Conservation (phyloP, 139 green algal species). For the Auxenochlorella pyrenoidosa region DNA sequence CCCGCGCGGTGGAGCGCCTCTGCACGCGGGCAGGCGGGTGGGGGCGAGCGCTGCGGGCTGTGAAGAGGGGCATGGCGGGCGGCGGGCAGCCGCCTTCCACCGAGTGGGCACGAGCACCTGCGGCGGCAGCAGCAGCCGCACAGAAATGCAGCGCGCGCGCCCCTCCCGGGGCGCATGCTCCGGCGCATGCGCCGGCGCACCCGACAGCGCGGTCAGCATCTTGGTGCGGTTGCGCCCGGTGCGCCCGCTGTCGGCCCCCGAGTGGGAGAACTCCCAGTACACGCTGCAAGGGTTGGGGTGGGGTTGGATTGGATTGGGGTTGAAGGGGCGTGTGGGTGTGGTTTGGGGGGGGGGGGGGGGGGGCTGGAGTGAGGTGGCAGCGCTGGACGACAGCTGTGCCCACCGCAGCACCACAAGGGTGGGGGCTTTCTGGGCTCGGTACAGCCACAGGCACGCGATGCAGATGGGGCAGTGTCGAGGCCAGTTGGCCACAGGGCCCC, state of each 20-base stretch:
- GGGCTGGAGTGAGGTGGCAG: background rate
- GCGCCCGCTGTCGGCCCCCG: background rate
- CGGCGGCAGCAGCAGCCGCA: background rate
- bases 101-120: too few species aligned
- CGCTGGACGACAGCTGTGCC: too few species aligned
- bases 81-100: too few species aligned
- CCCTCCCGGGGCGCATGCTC: background rate
- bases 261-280: constrained; percentile 27
- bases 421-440: too few species aligned
- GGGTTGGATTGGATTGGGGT: background rate
- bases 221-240: constrained; percentile 1
- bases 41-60: too few species aligned
- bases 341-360: too few species aligned
- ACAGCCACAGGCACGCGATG: too few species aligned
- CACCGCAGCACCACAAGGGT: too few species aligned
- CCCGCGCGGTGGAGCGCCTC: background rate
- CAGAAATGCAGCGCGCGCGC: background rate
- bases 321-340: background rate
- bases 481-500: too few species aligned
- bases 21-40: background rate
- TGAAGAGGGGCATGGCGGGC: too few species aligned
- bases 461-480: too few species aligned
- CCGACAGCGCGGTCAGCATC: background rate
- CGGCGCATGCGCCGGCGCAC: background rate
- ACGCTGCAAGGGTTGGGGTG: background rate